Conservation (phyloP, 495 filamentous ascomycete genomes). For the Penicillium crystallinum region DNA sequence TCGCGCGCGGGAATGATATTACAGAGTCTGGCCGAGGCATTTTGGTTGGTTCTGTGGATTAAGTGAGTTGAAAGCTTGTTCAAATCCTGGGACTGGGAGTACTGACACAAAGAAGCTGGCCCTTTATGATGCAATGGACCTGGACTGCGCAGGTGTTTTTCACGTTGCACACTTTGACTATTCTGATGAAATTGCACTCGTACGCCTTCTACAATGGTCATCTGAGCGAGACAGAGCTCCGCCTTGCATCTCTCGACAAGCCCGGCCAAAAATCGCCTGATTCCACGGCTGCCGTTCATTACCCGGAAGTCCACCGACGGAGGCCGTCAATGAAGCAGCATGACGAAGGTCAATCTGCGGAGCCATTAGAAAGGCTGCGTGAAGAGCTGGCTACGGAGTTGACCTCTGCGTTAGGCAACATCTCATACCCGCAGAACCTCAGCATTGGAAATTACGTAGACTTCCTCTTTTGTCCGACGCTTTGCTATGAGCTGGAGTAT, state of each 20-base stretch:
- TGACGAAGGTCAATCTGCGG: constrained; percentile 31
- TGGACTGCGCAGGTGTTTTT: constrained; percentile 96
- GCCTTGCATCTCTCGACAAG: constrained; percentile 72
- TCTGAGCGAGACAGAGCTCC: constrained; percentile 76
- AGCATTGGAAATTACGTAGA: constrained; percentile 77
- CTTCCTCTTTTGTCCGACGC: constrained; percentile 85
- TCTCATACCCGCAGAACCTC: constrained; percentile 89
- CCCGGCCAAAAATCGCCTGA: constrained; percentile 63
- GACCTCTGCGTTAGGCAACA: constrained; percentile 78
- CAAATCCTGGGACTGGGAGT: neutral
- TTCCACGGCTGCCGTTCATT: constrained; percentile 57
- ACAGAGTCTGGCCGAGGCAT: constrained; percentile 73
- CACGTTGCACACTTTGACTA: constrained; percentile 78
- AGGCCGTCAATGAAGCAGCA: constrained; percentile 33
- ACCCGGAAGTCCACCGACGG: constrained; percentile 57
- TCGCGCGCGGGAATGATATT: constrained; percentile 65
- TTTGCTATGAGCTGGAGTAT: constrained; percentile 98
- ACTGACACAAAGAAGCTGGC: constrained; percentile 51
- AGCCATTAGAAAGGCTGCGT: constrained; percentile 60
- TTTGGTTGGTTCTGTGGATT: constrained; percentile 82
- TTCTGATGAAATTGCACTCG: constrained; percentile 98
- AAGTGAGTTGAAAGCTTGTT: constrained; percentile 42
- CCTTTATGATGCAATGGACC: constrained; percentile 85
- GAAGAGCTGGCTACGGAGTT: constrained; percentile 87
- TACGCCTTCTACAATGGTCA: constrained; percentile 98